Percentiles rank a stretch among this genome's conserved stretches.
These are phyloP conservation scores for Pneumocystis carinii DNA, from an alignment of 1,139 yeast species.

Conservation along the genomic window DNA sequence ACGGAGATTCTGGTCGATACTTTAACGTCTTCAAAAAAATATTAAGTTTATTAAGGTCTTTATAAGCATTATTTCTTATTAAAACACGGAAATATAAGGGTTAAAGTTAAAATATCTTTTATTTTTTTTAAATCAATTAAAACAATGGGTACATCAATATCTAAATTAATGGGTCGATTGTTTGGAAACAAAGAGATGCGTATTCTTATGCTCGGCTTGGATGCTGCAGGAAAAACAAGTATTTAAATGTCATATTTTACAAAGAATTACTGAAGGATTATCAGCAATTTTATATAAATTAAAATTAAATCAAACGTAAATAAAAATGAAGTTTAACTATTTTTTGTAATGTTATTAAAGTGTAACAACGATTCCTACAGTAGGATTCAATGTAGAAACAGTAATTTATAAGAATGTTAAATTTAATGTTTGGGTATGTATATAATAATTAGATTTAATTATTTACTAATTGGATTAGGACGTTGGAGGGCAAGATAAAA, in stretches of 20 bases:
- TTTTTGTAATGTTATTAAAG: neutral
- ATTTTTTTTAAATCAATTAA: too few relatives aligned
- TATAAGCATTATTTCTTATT: too few relatives aligned
- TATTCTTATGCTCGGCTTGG: constrained; percentile 80
- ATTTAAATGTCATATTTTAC: constrained; percentile 12
- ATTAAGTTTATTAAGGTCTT: too few relatives aligned
- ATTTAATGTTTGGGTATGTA: constrained; percentile 50
- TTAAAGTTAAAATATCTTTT: too few relatives aligned
- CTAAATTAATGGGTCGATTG: constrained; percentile 66
- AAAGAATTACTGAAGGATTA: neutral
- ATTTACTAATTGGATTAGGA: constrained; percentile 37
- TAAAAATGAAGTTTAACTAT: neutral
- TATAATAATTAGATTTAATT: neutral
- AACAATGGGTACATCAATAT: constrained; percentile 54
- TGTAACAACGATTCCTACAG: constrained; percentile 28
- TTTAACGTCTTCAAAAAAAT: too few relatives aligned
- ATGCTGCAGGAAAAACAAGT: constrained; percentile 85
- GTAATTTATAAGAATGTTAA: constrained; percentile 78
- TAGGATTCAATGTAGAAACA: constrained; percentile 95
- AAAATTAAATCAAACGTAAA: constrained; percentile 49
- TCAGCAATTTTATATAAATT: constrained; percentile 49
- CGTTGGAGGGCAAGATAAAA: constrained; percentile 92
- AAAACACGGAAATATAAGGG: too few relatives aligned
- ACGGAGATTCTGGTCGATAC: too few relatives aligned
- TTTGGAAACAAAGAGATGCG: constrained; percentile 66